These are phyloP conservation scores for Aspergillus felis DNA, from an alignment of 2,329 filamentous ascomycete genomes.

Conservation along the genomic window DNA sequence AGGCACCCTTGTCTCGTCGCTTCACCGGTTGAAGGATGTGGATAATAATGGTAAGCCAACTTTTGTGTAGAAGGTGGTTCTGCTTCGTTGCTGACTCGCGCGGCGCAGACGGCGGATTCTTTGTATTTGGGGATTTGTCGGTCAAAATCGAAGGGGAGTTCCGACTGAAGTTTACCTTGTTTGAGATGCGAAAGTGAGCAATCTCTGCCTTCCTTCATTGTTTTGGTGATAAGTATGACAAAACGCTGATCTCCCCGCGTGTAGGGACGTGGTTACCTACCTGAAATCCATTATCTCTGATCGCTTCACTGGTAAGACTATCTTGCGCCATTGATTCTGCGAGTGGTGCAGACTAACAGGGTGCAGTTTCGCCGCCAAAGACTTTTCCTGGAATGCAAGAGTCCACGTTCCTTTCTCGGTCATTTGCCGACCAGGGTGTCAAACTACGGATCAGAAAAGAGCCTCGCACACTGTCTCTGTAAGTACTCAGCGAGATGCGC, in stretches of 20 bases:
- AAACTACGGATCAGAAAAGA: constrained; percentile 80
- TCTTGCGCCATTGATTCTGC: not conserved
- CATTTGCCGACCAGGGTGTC: constrained; percentile 84
- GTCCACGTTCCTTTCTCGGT: constrained; percentile 74
- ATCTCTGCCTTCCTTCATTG: not conserved
- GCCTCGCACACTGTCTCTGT: constrained; percentile 54
- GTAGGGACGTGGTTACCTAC: constrained; percentile 45
- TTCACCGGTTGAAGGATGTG: constrained; percentile 76
- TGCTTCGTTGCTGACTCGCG: constrained; percentile 4
- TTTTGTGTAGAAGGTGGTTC: not conserved
- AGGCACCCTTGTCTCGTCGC: constrained; percentile 73
- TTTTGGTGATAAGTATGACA: constrained; percentile 5
- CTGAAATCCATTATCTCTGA: constrained; percentile 58
- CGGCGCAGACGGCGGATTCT: constrained; percentile 68
- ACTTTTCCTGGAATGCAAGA: constrained; percentile 76
- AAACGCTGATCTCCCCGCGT: constrained; percentile 15
- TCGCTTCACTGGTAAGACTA: constrained; percentile 60
- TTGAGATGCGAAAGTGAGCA: constrained; percentile 62
- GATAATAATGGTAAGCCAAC: constrained; percentile 56
- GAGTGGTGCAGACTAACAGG: constrained; percentile 8
- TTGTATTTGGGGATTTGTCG: constrained; percentile 86
- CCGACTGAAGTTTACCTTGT: constrained; percentile 72
- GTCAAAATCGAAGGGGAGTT: constrained; percentile 70
- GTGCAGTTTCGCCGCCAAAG: constrained; percentile 51
- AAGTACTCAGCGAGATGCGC: constrained; percentile 13